Base-by-base conservation (phyloP, 2,329 filamentous ascomycete genomes). In the Hortaea sp. region DNA sequence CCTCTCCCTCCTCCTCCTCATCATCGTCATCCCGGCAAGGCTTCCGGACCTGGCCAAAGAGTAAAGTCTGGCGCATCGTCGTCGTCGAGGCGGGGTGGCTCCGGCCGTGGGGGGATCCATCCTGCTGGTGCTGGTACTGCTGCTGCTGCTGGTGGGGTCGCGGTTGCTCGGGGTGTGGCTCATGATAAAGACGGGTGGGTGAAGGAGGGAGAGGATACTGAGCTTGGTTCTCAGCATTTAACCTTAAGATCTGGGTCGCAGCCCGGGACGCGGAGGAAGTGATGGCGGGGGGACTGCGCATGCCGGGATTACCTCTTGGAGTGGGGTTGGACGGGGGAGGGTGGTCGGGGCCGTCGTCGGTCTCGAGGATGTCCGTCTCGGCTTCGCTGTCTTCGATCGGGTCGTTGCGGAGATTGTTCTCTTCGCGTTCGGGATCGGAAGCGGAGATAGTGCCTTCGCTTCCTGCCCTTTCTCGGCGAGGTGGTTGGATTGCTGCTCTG, bases 391-490 rank as follows among this genome's bases (percentile, higher is more conserved):
- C 78, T 43, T 75, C 45, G 39, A 77, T 48, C 3, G 30, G 13
- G 29, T 10, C 32, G 32, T 35, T 9, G 32, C n/a, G 9, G 20
- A 20, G 20, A 4, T 81, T 76, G 39, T 69, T 64, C 42, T 75
- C 73, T 6, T 63, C 61, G 7, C 40, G 35, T 13, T 46, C 47
- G 32, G 30, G 12, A 39, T 78, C 77, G 1, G 75, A 77, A 13
- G 78, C 82, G 1, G 87, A 92, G 42, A 92, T 88, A 1, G 87
- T 94, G 68, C 85, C 90, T 12, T 66, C 62, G 5, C 57, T 59
- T 39, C 48, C 47, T 20, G 52, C 49, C 7, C 20, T 20, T 20
- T 20, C 20, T 4, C 41, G 45, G 10, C 45, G 48, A 5, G 42
- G 41, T 13, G 43, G 50, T 4, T 51, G 35, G 11, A 59, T 46